Evolutionary conservation across 768 basidiomycete species (phyloP), one percentile per base, ranked within the genome.

Genomic region (Lanmaoa pseudosensibilis): DNA sequence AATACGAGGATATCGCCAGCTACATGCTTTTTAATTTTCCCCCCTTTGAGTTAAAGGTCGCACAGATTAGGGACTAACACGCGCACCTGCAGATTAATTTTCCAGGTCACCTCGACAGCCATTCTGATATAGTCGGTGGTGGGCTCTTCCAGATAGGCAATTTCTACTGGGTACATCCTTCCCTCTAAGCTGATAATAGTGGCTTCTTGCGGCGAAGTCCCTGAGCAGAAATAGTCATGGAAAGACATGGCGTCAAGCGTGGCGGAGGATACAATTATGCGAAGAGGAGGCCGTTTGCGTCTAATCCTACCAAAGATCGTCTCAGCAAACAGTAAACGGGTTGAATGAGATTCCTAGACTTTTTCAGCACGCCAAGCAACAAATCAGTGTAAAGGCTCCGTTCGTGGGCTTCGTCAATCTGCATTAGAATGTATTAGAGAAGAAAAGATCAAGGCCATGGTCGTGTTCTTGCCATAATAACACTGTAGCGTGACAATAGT

Each of bases 361-460:
- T 98, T 77, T 97, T 96, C 46, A 99, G 74, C 18, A 98, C 75
- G 0, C 96, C 96, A 1, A 99, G 78, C 2, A 99, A 75, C 11
- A 99, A 75, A 70, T 99, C 97, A 1, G 95, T 98, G 70, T 98
- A 96, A n/a, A 93, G 79, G 65, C 93, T 92, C 34, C 97, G 80
- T 69, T 99, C 97, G 69, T 99, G 97, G 0, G 94, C 97, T 77
- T 98, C 97, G 64, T 99, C 97, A 46, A 99, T 87, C 94, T 96
- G 62, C 10, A 40, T 25, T 9, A 38, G 39, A 36, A 30, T 34
- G 36, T 15, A 34, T 54, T 23, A 40, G 50, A 55, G 58, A 46
- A n/a, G 39, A 38, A 23, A 33, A 2, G 18, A 54, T 38, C 18
- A 54, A 21, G 12, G 1, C 13, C 18, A 15, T 32, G n/a, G 34